Base-by-base conservation (phyloP, 2,329 filamentous ascomycete species). In the Apiospora aurea region DNA sequence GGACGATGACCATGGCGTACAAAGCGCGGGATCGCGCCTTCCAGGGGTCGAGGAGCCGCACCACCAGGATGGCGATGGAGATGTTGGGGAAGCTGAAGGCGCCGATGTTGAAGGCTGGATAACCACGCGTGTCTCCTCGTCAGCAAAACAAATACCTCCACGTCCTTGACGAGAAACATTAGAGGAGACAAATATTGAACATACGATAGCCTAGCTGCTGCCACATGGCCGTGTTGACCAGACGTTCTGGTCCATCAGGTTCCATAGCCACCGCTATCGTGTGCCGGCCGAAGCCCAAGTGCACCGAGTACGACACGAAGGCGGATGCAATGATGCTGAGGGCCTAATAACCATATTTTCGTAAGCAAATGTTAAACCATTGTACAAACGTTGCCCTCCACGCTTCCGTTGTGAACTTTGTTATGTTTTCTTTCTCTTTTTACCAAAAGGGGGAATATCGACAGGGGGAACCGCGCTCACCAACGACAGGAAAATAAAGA, bases 61-160 rank as follows among this genome's bases (percentile, higher is more conserved):
- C 73, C 47, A 78, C 72, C 21, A 79, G 74, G 26, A 79, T 77
- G 8, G 77, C 73, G 72, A 78, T 78, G 21, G 76, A 75, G 69
- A 79, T 78, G 70, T 79, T 79, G 44, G 77, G 78, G 53, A 79
- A 78, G 70, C 77, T 78, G 69, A 76, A 79, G 26, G 77, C 44
- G 73, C 77, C 77, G 43, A 79, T 79, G 51, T 78, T 78, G 69
- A 78, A 78, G 2, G 76, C 72, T 76, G 29, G 24, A 8, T 13
- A 43, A 5, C 24, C 18, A n/a, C n/a, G 44, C 34, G 44, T 21
- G 11, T 29, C 0, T 8, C n/a, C 10, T 13, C 18, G 26, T 69
- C 46, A 53, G 67, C 46, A 49, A 47, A 21, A 26, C n/a, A 4
- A 6, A 51, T 53, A 0, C 1, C 16, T n/a, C 11, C 47, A 38